Base-by-base conservation (phyloP, 1,284 basidiomycete genomes). In the Puccinia brachypodii region DNA sequence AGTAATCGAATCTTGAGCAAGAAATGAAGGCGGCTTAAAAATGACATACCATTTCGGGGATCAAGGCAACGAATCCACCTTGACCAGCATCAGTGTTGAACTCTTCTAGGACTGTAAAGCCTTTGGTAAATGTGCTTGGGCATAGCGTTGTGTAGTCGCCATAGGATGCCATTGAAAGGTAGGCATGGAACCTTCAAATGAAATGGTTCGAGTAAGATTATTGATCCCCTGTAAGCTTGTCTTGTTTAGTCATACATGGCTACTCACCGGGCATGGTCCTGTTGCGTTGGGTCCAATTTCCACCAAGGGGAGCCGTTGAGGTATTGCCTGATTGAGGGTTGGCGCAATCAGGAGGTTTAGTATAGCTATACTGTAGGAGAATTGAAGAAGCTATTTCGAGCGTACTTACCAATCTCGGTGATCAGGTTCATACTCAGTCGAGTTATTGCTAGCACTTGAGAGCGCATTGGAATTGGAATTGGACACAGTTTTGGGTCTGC, bases 71-170 rank as follows among this genome's bases (percentile, higher is more conserved):
- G 69, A 64, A 83, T 42, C 82, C 82, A 25, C 28, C 68, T 71
- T 83, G 82, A 25, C 82, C 83, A 8, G 68, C 36, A 0, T 56
- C 36, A 71, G 82, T 82, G n/a, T 72, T 22, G 74, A 83, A 83
- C 9, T 53, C 40, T 73, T 81, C 40, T 31, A 83, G 73, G 31
- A 83, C 73, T n/a, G 75, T 64, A 71, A 82, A 83, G 36, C 83
- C 83, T 58, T 79, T 81, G 31, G 81, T 74, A 60, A 83, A 83
- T n/a, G 83, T 83, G 33, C 22, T 58, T 25, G 82, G 82, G 71
- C 83, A 83, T 8, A 66, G 53, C 9, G 50, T 50, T 47, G 50
- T 72, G 72, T 81, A 83, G 50, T 83, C 68, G 19, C 83, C 83
- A 47, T 83, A 81, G 25, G 82, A 50, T 64, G 83, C 73, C 82